These are phyloP conservation scores for Ustilago esculenta DNA, from an alignment of 1,284 basidiomycete species.

Conservation along the genomic window DNA sequence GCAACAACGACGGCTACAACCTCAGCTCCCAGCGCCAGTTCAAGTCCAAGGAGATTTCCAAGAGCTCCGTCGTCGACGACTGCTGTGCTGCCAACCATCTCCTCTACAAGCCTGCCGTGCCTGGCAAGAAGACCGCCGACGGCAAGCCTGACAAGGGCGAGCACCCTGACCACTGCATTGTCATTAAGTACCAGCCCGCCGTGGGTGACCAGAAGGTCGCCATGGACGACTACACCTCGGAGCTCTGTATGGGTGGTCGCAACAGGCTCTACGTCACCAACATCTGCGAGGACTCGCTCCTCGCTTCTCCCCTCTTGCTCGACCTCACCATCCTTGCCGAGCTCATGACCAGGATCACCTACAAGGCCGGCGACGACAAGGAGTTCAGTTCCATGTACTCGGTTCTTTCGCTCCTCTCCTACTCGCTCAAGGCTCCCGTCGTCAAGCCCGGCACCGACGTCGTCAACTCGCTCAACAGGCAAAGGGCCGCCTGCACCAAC, in stretches of 20 bases:
- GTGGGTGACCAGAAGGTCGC: conserved; percentile 88
- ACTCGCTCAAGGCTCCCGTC: conserved; percentile 86
- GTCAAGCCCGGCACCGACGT: conserved; percentile 95
- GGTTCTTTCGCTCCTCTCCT: conserved; percentile 61
- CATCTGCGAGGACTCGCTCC: conserved; percentile 80
- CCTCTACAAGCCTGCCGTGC: conserved; percentile 80
- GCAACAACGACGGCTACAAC: conserved; percentile 97
- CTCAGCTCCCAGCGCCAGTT: conserved; percentile 90
- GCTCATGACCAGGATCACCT: conserved; percentile 88
- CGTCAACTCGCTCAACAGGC: conserved; percentile 92
- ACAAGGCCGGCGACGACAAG: conserved; percentile 68
- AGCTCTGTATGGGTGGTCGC: conserved; percentile 74
- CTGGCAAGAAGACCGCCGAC: conserved; percentile 56
- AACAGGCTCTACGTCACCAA: conserved; percentile 63
- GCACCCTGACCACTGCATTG: conserved; percentile 96
- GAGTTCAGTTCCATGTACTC: conserved; percentile 65
- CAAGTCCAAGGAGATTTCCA: conserved; percentile 88
- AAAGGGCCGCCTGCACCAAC: conserved; percentile 90
- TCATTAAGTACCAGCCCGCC: conserved; percentile 75
- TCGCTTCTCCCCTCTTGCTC: conserved; percentile 94
- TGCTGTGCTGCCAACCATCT: conserved; percentile 77
- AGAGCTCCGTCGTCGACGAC: conserved; percentile 92
- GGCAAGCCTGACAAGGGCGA: conserved; percentile 79
- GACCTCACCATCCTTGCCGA: conserved; percentile 94
- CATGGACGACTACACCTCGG: conserved; percentile 98